Base-by-base conservation (phyloP, 108 stramenopile genomes). In the Cyclotella kingstonii region DNA sequence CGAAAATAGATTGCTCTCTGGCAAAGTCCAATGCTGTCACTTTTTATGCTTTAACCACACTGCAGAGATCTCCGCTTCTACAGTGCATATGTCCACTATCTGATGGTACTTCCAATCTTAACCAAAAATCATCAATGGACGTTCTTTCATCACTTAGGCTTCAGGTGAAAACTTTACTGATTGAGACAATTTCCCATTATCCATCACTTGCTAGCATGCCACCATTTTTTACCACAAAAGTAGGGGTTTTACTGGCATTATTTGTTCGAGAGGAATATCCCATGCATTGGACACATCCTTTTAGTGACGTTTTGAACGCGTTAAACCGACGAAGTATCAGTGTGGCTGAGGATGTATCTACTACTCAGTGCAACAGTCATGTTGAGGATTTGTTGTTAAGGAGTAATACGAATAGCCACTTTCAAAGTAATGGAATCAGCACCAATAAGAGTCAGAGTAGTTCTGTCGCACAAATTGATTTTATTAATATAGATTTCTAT, bases 21-120 rank as follows among this genome's bases (percentile, higher is more conserved):
- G 31, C 51, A 10, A 40, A 43, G 28, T 31, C 54, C 34, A 54
- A 66, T 47, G 54, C 54, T 3, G 42, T 66, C 27, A 42, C 65
- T 7, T 84, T 84, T 33, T 84, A 74, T 44, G 79, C 76, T 2
- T 49, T 84, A 38, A 78, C 83, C 7, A 63, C 79, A 2, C 60
- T 78, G 50, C 68, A 66, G 15, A 60, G 79, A 29, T 60, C 60
- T 40, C 53, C 54, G 5, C 18, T 48, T 0, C 47, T 56, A 31
- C 2, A 17, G 54, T 45, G 44, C 17, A 23, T 46, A 9, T 31
- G 18, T 43, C 66, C 54, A 43, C 21, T 35, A 5, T 17, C 4
- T 55, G 34, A 5, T 21, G 54, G 34, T 5, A 35, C 34, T 33
- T 36, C 9, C 36, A 36, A 36, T 36, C 7, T 9, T 36, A 36